phyloP scores from a whole-genome alignment of 2,329 filamentous ascomycete genomes.

The Botrytis deweyae region DNA sequence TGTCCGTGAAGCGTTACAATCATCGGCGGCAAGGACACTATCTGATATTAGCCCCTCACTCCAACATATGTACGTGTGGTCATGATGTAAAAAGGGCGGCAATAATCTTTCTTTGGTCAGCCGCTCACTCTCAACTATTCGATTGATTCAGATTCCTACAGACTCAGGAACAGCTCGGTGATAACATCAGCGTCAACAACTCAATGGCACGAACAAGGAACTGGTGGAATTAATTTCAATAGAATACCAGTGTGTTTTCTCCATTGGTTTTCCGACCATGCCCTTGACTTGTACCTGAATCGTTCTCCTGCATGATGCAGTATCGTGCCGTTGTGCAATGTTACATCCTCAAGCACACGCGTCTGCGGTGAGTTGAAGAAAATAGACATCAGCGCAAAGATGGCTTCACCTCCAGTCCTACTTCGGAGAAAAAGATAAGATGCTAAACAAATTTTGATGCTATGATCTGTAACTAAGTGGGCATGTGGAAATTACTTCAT shows the following conservation, averaged over 20 bases:
- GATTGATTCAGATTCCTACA: background rate
- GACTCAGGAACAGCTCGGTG: background rate
- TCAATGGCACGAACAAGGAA: background rate
- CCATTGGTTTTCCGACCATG: constrained; percentile 3
- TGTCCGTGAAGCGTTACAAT: background rate
- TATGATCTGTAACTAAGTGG: background rate
- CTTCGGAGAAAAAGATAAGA: constrained; percentile 15
- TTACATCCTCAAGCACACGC: background rate
- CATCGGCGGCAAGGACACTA: background rate
- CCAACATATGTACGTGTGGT: background rate
- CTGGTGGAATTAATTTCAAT: background rate
- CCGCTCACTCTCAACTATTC: background rate
- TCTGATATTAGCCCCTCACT: background rate
- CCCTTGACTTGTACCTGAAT: background rate
- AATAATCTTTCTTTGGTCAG: background rate
- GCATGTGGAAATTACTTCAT: background rate
- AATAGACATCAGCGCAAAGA: background rate
- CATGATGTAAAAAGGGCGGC: background rate
- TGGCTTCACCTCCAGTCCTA: background rate
- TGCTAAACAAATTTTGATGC: background rate
- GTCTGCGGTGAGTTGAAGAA: background rate
- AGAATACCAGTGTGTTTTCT: background rate
- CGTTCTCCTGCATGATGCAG: background rate
- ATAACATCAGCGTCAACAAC: constrained; percentile 5
- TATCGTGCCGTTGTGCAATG: background rate